Conservation (phyloP, 306 rosid species). For the Oxytropis ochrocephala region DNA sequence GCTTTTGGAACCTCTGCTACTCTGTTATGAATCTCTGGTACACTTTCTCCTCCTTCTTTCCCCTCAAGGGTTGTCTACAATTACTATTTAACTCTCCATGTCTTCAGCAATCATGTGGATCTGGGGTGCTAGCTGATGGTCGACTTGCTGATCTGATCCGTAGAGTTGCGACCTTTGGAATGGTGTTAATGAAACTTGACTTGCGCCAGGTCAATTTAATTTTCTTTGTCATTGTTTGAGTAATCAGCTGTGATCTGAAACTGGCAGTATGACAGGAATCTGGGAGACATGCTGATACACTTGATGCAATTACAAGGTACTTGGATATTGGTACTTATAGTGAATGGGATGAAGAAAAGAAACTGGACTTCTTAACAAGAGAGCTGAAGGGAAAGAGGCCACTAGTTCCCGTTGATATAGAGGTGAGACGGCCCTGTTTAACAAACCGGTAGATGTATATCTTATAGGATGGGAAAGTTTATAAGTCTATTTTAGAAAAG, state of each 20-base stretch:
- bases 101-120: slow-evolving; percentile 85
- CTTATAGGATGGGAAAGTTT: not conserved
- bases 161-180: slow-evolving; percentile 58
- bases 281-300: slow-evolving; percentile 83
- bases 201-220: slow-evolving; percentile 70
- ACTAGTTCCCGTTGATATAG: slow-evolving; percentile 67
- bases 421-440: slow-evolving; percentile 35
- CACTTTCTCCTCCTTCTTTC: slow-evolving; percentile 3
- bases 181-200: slow-evolving; percentile 92
- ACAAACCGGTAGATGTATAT: not conserved
- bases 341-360: slow-evolving; percentile 97
- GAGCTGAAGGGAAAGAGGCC: slow-evolving; percentile 96
- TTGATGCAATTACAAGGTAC: slow-evolving; percentile 70
- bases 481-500: not conserved
- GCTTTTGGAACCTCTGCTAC: slow-evolving; percentile 76
- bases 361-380: slow-evolving; percentile 65
- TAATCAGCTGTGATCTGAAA: slow-evolving; percentile 8
- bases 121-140: slow-evolving; percentile 94
- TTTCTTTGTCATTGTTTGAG: slow-evolving; percentile 5
- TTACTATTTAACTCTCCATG: slow-evolving; percentile 14
- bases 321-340: slow-evolving; percentile 83
- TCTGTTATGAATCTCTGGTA: slow-evolving; percentile 90
- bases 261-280: slow-evolving; percentile 60
- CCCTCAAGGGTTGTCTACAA: not conserved
- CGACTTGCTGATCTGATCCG: slow-evolving; percentile 91